phyloP scores from a whole-genome alignment of 1,284 basidiomycete genomes.

The Trametes hirsuta region DNA sequence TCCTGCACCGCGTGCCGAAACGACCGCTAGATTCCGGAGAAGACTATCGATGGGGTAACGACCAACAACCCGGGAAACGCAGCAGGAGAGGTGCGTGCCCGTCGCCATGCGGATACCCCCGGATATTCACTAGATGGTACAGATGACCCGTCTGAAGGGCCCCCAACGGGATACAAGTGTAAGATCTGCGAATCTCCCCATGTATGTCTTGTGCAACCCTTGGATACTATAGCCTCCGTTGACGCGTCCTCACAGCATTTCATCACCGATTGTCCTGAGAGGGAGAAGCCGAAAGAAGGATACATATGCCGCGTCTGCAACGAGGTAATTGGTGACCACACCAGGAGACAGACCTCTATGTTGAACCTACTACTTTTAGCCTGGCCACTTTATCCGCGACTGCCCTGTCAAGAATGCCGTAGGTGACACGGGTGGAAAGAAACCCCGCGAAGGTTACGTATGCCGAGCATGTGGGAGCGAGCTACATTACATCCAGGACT shows the following conservation, averaged over 20 bases:
- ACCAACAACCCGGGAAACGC: constrained; percentile 59
- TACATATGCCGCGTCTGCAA: constrained; percentile 89
- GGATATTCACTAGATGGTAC: background rate
- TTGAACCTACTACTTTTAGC: constrained; percentile 39
- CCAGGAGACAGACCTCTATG: background rate
- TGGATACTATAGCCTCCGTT: background rate
- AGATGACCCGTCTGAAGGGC: constrained; percentile 55
- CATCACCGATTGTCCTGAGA: constrained; percentile 74
- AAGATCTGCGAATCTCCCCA: constrained; percentile 76
- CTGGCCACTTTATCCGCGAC: constrained; percentile 85
- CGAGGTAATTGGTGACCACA: constrained; percentile 41
- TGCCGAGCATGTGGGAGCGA: constrained; percentile 89
- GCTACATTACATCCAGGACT: constrained; percentile 85
- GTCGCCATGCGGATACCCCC: no score
- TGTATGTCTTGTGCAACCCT: constrained; percentile 39
- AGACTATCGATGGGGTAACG: constrained; percentile 72
- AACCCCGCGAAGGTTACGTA: constrained; percentile 81
- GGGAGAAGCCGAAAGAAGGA: constrained; percentile 75
- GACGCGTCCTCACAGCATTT: constrained; percentile 61
- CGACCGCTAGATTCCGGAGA: constrained; percentile 54
- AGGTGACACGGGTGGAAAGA: constrained; percentile 78
- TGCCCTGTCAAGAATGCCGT: constrained; percentile 78
- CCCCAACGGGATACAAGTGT: constrained; percentile 76
- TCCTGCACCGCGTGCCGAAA: constrained; percentile 52
- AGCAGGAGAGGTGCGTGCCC: constrained; percentile 49